phyloP scores from a whole-genome alignment of 1,284 basidiomycete species.

The Termitomyces sp. region DNA sequence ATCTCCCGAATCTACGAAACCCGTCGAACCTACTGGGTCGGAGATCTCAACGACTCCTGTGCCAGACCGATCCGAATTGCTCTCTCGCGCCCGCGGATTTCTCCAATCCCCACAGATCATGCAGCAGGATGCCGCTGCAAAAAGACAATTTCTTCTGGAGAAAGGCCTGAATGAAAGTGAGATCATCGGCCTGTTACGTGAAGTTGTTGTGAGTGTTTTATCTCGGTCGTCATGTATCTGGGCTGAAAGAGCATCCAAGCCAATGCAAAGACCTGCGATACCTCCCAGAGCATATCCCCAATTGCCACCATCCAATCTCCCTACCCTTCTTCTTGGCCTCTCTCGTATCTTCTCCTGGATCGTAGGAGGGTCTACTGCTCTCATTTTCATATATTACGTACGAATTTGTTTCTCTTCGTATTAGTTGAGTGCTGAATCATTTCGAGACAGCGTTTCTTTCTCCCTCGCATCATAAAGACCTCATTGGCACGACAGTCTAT shows the following conservation, averaged over 20 bases:
- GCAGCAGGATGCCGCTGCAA: conserved; percentile 49
- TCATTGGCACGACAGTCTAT: conserved; percentile 56
- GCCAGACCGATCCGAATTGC: conserved; percentile 35
- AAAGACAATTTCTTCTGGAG: conserved; percentile 62
- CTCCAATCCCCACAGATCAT: conserved; percentile 60
- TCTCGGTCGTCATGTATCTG: conserved; percentile 1
- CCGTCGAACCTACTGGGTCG: background rate
- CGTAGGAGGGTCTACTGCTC: conserved; percentile 52
- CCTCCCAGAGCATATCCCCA: conserved; percentile 72
- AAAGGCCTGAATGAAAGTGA: conserved; percentile 64
- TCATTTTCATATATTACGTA: conserved; percentile 62
- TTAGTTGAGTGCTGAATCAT: background rate
- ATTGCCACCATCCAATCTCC: conserved; percentile 63
- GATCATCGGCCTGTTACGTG: conserved; percentile 53
- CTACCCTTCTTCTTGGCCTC: conserved; percentile 55
- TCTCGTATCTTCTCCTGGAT: conserved; percentile 63
- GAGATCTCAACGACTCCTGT: background rate
- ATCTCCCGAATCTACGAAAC: background rate
- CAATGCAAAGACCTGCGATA: conserved; percentile 45
- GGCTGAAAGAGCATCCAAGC: conserved; percentile 30
- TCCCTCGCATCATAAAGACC: conserved; percentile 58
- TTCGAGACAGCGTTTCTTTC: conserved; percentile 50
- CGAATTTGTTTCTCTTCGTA: conserved; percentile 20
- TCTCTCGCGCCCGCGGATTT: conserved; percentile 59
- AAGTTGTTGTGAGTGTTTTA: conserved; percentile 42